Evolutionary conservation across 2,329 filamentous ascomycete genomes (phyloP), one percentile per base, ranked within the genome.

Genomic region (Lecanicillium sp.): DNA sequence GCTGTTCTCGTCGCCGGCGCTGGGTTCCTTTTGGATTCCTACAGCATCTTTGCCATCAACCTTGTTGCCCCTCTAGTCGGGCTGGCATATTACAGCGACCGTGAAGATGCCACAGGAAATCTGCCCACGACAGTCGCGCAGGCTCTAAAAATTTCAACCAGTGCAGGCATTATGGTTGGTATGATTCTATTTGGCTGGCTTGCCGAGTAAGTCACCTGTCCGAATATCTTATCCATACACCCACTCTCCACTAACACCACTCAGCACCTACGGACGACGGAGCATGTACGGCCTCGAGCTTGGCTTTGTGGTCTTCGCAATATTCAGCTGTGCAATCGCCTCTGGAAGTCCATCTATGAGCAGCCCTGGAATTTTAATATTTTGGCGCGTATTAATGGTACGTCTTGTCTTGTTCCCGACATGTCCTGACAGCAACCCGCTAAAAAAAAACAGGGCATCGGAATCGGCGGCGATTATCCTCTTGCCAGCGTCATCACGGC

Each of bases 1-100:
- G 83, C 86, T 47, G 75, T 89, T 3, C 66, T 86, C 6, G 86
- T 91, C 3, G 86, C 87, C 21, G 87, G 87, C 41, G 83, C 88
- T 50, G 87, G 87, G 44, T 91, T 93, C 72, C 89, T 91, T 62
- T 84, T 87, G 39, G 87, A 90, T 64, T 84, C 85, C 11, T 91
- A 91, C 67, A 81, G 79, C 56, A 87, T 90, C 57, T 93, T 93
- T 63, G 84, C 87, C 59, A 86, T 90, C 63, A 87, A 86, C 62
- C 71, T 90, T 40, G 77, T 86, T 41, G 84, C 81, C 2, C 76
- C 74, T 38, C 79, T 90, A 62, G 68, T 91, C 12, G 87, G 87
- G 37, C 75, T 90, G 12, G 86, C 89, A 41, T 93, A 84, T 63
- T 93, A 85, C 78, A 72, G 78, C 53, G 72, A 71, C 3, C 52